A percentile compares a stretch with the other conserved stretches of the same genome.
phyloP scores from a whole-genome alignment of 257 asterid species.

The Striga asiatica region DNA sequence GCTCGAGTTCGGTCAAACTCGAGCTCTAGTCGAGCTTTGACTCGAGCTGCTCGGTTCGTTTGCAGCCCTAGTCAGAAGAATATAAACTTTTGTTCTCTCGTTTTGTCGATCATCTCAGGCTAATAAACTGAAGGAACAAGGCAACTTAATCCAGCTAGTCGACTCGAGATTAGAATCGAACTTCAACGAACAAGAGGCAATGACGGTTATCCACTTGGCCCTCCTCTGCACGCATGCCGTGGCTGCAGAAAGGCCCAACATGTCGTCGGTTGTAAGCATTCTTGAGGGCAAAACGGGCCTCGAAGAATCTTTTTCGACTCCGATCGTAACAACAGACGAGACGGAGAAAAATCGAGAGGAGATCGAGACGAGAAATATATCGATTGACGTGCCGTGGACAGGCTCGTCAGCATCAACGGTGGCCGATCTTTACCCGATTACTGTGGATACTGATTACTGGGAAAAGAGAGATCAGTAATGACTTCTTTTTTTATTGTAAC shows the following conservation, averaged over 20 bases:
- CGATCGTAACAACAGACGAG: neutral
- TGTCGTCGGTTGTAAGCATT: constrained; percentile 56
- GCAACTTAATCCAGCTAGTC: constrained; percentile 36
- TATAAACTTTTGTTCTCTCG: neutral
- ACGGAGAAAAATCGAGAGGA: neutral
- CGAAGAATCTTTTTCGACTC: constrained; percentile 11
- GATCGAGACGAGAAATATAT: neutral
- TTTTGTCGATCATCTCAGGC: constrained; percentile 28
- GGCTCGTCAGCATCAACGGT: constrained; percentile 26
- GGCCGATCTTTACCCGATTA: constrained; percentile 39
- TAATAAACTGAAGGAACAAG: constrained; percentile 28
- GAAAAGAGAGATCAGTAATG: constrained; percentile 25
- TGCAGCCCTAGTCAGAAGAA: too few species aligned
- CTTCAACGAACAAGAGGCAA: constrained; percentile 28
- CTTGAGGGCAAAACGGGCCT: constrained; percentile 37
- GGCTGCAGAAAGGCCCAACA: constrained; percentile 42
- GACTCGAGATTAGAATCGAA: constrained; percentile 38
- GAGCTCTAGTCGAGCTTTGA: too few species aligned
- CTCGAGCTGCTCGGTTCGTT: too few species aligned
- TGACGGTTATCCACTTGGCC: constrained; percentile 30
- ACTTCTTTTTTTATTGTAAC: neutral
- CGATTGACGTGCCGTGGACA: constrained; percentile 40
- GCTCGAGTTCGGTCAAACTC: too few species aligned
- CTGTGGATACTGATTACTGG: constrained; percentile 34
- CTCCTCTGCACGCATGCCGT: constrained; percentile 39